These are phyloP conservation scores for Jaapia argillacea DNA, from an alignment of 768 basidiomycete genomes.

Conservation along the genomic window DNA sequence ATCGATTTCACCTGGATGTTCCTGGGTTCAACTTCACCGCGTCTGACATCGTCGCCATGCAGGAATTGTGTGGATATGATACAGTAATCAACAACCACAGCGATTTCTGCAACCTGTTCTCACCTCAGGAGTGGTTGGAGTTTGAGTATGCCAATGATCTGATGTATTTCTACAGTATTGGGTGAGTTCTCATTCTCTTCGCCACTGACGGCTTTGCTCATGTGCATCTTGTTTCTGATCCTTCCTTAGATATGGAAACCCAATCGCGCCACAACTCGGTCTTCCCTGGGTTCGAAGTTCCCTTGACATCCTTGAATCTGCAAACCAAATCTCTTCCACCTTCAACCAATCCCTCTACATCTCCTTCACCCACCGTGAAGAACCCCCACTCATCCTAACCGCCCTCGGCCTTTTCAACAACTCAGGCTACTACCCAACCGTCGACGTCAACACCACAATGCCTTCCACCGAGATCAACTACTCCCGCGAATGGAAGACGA, in stretches of 20 bases:
- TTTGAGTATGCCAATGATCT: constrained; percentile 14
- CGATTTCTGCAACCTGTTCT: constrained; percentile 10
- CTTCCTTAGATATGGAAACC: constrained; percentile 8
- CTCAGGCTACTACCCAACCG: constrained; percentile 8
- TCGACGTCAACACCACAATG: constrained; percentile 11
- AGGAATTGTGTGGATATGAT: constrained; percentile 12
- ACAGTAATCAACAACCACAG: constrained; percentile 10
- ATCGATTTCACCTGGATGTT: constrained; percentile 7
- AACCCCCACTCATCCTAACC: constrained; percentile 12
- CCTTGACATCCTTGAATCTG: not conserved
- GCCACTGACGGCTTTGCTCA: too few relatives aligned
- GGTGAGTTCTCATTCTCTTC: too few relatives aligned
- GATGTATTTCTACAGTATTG: constrained; percentile 13
- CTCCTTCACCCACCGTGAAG: constrained; percentile 12
- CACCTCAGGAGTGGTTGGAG: constrained; percentile 10
- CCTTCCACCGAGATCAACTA: constrained; percentile 12
- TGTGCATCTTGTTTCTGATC: not conserved
- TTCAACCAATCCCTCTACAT: constrained; percentile 10
- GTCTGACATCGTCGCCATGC: constrained; percentile 10
- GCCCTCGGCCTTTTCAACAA: constrained; percentile 14
- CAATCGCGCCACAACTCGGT: constrained; percentile 10
- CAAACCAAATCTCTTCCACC: constrained; percentile 2
- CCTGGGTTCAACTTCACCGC: constrained; percentile 12
- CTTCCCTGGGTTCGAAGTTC: constrained; percentile 9
- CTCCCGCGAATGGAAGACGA: constrained; percentile 10